Base-by-base conservation (phyloP, 2,329 filamentous ascomycete genomes). In the Aspergillus fumigatiaffinis region DNA sequence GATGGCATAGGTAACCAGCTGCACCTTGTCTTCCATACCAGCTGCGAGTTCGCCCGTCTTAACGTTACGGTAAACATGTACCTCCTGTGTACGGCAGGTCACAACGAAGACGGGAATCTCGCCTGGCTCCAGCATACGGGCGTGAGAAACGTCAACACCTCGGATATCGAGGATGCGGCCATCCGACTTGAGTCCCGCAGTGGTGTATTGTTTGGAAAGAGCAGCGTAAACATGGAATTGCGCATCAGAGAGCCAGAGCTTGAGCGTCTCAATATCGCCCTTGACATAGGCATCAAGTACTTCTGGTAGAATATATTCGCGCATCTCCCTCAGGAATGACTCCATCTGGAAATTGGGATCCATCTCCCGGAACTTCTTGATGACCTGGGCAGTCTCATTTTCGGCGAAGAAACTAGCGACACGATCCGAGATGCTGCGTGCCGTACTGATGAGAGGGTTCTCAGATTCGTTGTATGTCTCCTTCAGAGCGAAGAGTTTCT, bases 11-110 rank as follows among this genome's bases (percentile, higher is more conserved):
- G 94, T 97, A 65, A 99, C 94, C 66, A 96, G 87, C 77, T 99
- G 94, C 25, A 99, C 94, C 79, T 92, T 95, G 77, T 99, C 94
- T 76, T 99, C 94, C 92, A 97, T 97, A 47, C 94, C 94, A 12
- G 93, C 93, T 3, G 93, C 92, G 50, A 99, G 84, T 75, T 97
- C 83, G 62, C 88, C 88, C 1, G 88, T 88, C 82, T 99, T 97
- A 57, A 88, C 87, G 64, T 97, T 96, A 61, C 90, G 86, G 80
- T 97, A 99, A 17, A 97, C 92, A 72, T 99, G 94, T 10, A 99
- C 92, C 77, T 99, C 94, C 74, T 99, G 94, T 10, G 94, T 97
- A 63, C 94, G 84, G 79, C 92, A 96, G 60, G 92, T 97, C 65
- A 99, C 89, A 72, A 99, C 96, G 72, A 99, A 97, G 26, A 99